These are phyloP conservation scores for Ascochyta koolunga DNA, from an alignment of 2,329 filamentous ascomycete species.

Conservation along the genomic window DNA sequence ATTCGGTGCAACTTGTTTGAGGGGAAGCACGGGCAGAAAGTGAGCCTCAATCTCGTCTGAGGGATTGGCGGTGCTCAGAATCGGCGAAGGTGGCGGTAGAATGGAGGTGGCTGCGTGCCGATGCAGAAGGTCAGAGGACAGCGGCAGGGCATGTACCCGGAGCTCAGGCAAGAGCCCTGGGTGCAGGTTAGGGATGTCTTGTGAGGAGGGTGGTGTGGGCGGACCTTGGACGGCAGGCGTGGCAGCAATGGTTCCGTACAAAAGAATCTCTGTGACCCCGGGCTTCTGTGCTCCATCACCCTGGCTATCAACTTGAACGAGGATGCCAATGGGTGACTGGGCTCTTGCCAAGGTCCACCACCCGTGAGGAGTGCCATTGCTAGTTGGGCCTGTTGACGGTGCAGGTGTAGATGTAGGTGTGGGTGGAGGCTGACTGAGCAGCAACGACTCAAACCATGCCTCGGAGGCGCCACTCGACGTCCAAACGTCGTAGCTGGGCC, in stretches of 20 bases:
- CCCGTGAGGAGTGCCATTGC: slow-evolving; percentile 9
- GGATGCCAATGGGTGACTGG: slow-evolving; percentile 50
- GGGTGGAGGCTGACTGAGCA: slow-evolving; percentile 32
- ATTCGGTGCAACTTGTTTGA: slow-evolving; percentile 25
- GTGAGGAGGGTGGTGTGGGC: slow-evolving; percentile 44
- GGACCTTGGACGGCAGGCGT: slow-evolving; percentile 18
- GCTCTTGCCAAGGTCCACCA: slow-evolving; percentile 49
- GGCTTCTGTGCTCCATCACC: slow-evolving; percentile 10
- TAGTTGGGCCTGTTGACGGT: neutral
- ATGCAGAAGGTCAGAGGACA: slow-evolving; percentile 52
- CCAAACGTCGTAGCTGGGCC: slow-evolving; percentile 48
- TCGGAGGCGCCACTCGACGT: slow-evolving; percentile 43
- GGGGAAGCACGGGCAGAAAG: slow-evolving; percentile 40
- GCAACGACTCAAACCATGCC: slow-evolving; percentile 49
- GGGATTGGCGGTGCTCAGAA: neutral
- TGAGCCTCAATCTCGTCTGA: slow-evolving; percentile 32
- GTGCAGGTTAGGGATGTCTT: slow-evolving; percentile 5
- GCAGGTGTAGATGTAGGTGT: slow-evolving; percentile 3
- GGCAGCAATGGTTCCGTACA: slow-evolving; percentile 50
- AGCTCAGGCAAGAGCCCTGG: slow-evolving; percentile 27
- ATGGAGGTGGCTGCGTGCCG: slow-evolving; percentile 2
- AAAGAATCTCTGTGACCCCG: slow-evolving; percentile 52
- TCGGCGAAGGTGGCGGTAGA: slow-evolving; percentile 16
- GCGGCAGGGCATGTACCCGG: slow-evolving; percentile 49
- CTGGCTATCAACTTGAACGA: slow-evolving; percentile 38